These are phyloP conservation scores for Colletotrichum sp. DNA, from an alignment of 2,329 filamentous ascomycete genomes.

Conservation along the genomic window DNA sequence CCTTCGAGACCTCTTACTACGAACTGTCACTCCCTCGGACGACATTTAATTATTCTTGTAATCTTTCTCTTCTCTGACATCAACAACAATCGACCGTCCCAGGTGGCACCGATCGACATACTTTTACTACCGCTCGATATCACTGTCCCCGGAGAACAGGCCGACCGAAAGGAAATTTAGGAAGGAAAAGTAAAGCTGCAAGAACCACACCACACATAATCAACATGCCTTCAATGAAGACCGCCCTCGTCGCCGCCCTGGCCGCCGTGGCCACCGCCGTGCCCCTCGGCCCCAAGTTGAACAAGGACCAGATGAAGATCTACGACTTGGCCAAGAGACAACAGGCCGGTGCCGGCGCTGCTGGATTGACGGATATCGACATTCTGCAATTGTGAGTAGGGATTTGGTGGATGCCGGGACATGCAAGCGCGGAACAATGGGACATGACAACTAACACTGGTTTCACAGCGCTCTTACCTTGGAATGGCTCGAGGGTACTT, in stretches of 20 bases:
- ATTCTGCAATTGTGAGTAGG: slow-evolving; percentile 63
- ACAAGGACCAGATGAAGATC: slow-evolving; percentile 48
- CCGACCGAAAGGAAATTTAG: slow-evolving; percentile 22
- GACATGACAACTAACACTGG: background rate
- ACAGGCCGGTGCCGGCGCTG: slow-evolving; percentile 50
- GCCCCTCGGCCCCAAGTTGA: slow-evolving; percentile 49
- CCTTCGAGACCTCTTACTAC: slow-evolving; percentile 19
- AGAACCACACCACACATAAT: slow-evolving; percentile 23
- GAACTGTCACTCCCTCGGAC: slow-evolving; percentile 22
- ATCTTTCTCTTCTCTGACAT: slow-evolving; percentile 32
- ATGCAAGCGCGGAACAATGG: background rate
- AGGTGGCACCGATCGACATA: slow-evolving; percentile 22
- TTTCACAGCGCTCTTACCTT: slow-evolving; percentile 67
- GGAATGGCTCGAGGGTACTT: slow-evolving; percentile 76
- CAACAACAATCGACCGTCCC: slow-evolving; percentile 23
- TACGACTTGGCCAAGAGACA: slow-evolving; percentile 55
- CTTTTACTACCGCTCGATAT: background rate
- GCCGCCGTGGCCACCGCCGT: slow-evolving; percentile 51
- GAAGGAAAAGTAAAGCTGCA: slow-evolving; percentile 29
- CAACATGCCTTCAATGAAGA: slow-evolving; percentile 55
- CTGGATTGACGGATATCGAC: slow-evolving; percentile 57
- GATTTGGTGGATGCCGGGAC: fast-evolving
- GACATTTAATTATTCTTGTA: slow-evolving; percentile 30
- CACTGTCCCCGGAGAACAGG: slow-evolving; percentile 23
- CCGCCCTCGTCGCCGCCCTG: slow-evolving; percentile 47